These are phyloP conservation scores for Schizochytrium sp. DNA, from an alignment of 108 stramenopile genomes.

Conservation along the genomic window DNA sequence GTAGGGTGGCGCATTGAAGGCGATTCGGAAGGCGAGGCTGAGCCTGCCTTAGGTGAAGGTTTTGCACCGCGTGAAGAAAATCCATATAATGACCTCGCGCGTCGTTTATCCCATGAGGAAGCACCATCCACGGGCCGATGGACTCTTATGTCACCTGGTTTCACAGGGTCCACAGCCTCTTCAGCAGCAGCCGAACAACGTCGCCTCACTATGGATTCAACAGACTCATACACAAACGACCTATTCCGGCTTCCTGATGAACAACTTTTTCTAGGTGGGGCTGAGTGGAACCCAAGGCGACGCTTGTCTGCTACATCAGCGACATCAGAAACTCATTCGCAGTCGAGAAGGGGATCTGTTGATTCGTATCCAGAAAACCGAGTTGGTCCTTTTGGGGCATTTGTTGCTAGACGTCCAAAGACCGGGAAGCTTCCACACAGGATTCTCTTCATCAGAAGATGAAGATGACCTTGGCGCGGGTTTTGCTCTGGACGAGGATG, in stretches of 20 bases:
- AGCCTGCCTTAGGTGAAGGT: background rate
- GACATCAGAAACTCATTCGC: background rate
- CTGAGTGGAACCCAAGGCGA: background rate
- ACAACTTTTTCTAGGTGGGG: background rate
- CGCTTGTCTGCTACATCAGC: background rate
- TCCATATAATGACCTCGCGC: background rate
- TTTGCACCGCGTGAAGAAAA: background rate
- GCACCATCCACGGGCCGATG: no score
- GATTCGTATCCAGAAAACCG: background rate
- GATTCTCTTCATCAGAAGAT: background rate
- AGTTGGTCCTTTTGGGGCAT: background rate
- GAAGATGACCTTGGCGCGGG: constrained; percentile 20
- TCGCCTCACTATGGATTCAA: background rate
- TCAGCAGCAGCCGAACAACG: background rate
- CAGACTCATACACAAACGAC: background rate
- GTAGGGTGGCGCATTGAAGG: background rate
- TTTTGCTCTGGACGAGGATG: background rate
- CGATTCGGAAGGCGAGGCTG: background rate
- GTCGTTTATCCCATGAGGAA: background rate
- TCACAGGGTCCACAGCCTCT: background rate
- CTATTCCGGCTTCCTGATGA: constrained; percentile 29
- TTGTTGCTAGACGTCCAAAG: background rate
- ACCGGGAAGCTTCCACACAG: background rate
- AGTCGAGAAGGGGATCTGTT: background rate
- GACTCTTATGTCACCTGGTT: background rate